Percentiles rank a stretch among this genome's conserved stretches.
These are phyloP conservation scores for Arthrocladium fulminans DNA, from an alignment of 2,329 filamentous ascomycete species.

Conservation along the genomic window DNA sequence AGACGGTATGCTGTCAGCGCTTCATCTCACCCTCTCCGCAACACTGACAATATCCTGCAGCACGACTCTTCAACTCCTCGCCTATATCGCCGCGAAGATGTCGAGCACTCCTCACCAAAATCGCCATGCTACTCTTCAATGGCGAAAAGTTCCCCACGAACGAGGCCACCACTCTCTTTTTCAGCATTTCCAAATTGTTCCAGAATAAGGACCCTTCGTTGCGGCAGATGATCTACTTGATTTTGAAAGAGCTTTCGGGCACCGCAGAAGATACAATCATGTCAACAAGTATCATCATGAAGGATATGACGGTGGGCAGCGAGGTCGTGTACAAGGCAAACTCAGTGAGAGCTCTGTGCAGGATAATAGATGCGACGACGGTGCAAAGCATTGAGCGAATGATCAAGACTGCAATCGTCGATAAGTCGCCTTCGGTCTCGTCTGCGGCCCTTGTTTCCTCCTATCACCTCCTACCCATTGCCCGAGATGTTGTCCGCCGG, in stretches of 20 bases:
- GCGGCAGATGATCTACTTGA: conserved; percentile 96
- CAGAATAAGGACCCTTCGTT: conserved; percentile 98
- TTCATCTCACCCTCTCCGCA: not conserved
- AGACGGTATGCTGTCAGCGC: conserved; percentile 60
- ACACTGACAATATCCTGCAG: conserved; percentile 39
- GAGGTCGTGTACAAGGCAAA: conserved; percentile 92
- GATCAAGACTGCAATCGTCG: conserved; percentile 98
- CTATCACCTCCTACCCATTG: conserved; percentile 94
- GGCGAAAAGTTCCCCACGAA: conserved; percentile 95
- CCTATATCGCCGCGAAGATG: conserved; percentile 96
- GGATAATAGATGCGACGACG: conserved; percentile 92
- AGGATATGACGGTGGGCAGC: conserved; percentile 91
- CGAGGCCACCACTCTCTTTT: conserved; percentile 96
- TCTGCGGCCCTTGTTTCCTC: conserved; percentile 93
- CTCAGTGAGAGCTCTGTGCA: conserved; percentile 87
- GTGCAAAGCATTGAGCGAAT: conserved; percentile 96
- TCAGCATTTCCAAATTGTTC: conserved; percentile 97
- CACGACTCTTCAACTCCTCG: conserved; percentile 94
- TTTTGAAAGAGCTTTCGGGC: conserved; percentile 93
- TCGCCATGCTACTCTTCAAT: conserved; percentile 89
- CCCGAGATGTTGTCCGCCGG: conserved; percentile 85
- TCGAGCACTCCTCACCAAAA: conserved; percentile 93
- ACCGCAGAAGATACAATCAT: conserved; percentile 99
- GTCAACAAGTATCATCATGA: conserved; percentile 99
- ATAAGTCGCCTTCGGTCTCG: conserved; percentile 95